phyloP scores from a whole-genome alignment of 352 stramenopile species.

The Globisporangium echinulatum region DNA sequence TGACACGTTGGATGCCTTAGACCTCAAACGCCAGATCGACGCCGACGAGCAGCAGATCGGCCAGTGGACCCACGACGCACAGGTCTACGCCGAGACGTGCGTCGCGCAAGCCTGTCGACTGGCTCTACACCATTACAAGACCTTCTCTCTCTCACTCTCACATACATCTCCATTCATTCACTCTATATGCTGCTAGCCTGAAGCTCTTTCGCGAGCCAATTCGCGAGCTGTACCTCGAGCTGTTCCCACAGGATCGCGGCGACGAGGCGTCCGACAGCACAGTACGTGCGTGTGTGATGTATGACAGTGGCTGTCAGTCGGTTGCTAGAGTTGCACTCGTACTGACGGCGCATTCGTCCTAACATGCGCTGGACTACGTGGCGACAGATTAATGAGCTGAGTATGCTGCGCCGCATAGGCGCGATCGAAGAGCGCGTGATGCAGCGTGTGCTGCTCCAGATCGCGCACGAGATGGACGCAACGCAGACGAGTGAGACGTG shows the following conservation, averaged over 20 bases:
- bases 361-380: no score
- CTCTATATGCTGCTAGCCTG: constrained; percentile 18
- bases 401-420: constrained; percentile 41
- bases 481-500: constrained; percentile 35
- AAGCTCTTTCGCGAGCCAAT: constrained; percentile 48
- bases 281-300: constrained; percentile 11
- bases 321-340: background rate
- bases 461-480: constrained; percentile 36
- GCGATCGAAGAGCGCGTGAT: constrained; percentile 56
- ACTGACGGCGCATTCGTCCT: no score
- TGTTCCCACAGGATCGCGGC: constrained; percentile 33
- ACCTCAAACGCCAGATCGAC: constrained; percentile 46
- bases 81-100: constrained; percentile 47
- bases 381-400: constrained; percentile 26
- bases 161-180: no score
- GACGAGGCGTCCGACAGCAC: constrained; percentile 37
- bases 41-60: constrained; percentile 37
- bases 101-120: background rate
- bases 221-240: constrained; percentile 40
- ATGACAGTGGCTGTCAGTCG: background rate
- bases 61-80: constrained; percentile 37
- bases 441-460: constrained; percentile 57
- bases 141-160: background rate
- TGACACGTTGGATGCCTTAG: constrained; percentile 8
- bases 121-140: background rate